phyloP scores from a whole-genome alignment of 176 grass and related monocot genomes.

The Phyllostachys edulis region DNA sequence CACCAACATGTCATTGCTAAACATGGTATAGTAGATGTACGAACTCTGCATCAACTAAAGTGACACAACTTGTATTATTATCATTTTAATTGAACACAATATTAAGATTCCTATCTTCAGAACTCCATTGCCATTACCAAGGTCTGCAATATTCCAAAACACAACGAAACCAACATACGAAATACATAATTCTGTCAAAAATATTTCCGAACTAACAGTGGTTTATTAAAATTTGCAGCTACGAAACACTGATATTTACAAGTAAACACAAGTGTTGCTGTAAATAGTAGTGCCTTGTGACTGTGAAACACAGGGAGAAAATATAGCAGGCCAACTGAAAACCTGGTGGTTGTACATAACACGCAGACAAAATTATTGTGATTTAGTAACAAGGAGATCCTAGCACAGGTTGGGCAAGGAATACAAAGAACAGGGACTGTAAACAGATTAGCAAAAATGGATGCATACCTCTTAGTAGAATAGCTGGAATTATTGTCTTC shows the following conservation, averaged over 20 bases:
- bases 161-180: not conserved
- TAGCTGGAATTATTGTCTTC: not conserved
- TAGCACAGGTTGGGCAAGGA: not conserved
- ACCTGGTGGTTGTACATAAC: not conserved
- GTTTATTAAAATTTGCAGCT: not conserved
- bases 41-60: no score
- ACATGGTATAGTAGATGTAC: no score
- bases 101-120: not conserved
- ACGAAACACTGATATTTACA: not conserved
- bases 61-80: no score
- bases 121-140: not conserved
- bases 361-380: not conserved
- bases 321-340: not conserved
- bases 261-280: not conserved
- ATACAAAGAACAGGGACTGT: not conserved
- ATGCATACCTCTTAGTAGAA: constrained; percentile 19
- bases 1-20: no score
- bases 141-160: not conserved
- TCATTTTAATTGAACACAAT: not conserved
- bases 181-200: not conserved
- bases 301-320: not conserved
- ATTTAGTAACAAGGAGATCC: not conserved
- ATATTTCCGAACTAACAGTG: no score
- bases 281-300: not conserved
- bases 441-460: not conserved